Evolutionary conservation across 2,329 filamentous ascomycete species (phyloP).

Genomic region (Calonectria pseudoreteaudii): DNA sequence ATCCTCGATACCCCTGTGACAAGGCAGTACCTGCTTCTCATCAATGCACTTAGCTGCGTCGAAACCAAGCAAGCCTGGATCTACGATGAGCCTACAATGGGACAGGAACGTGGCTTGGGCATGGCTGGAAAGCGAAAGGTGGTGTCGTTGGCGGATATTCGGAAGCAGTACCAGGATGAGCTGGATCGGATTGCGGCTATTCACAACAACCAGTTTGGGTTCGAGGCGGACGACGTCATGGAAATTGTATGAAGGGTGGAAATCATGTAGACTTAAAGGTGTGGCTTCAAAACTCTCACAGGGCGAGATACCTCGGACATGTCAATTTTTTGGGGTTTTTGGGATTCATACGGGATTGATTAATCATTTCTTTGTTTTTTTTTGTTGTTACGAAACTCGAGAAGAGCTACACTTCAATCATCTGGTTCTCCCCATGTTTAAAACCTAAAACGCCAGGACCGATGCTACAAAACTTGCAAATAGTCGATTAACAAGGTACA

Average conservation of each 20-base stretch:
- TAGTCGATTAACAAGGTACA: slow-evolving; percentile 41
- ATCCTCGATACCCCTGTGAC: slow-evolving; percentile 73
- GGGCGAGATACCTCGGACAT: slow-evolving; percentile 48
- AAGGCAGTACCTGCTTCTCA: slow-evolving; percentile 87
- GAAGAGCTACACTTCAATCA: slow-evolving; percentile 36
- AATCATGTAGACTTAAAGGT: slow-evolving; percentile 42
- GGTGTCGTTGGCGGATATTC: slow-evolving; percentile 85
- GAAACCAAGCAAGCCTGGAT: slow-evolving; percentile 85
- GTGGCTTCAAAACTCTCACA: slow-evolving; percentile 36
- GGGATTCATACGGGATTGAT: slow-evolving; percentile 39
- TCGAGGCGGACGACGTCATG: slow-evolving; percentile 69
- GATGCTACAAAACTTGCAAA: slow-evolving; percentile 52
- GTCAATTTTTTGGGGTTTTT: slow-evolving; percentile 25
- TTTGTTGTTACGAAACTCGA: slow-evolving; percentile 31
- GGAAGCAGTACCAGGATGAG: slow-evolving; percentile 90
- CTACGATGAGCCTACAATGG: slow-evolving; percentile 54
- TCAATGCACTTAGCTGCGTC: slow-evolving; percentile 92
- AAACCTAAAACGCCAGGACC: slow-evolving; percentile 53
- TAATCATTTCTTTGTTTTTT: slow-evolving; percentile 39
- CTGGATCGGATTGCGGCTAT: slow-evolving; percentile 90
- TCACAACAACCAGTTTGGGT: slow-evolving; percentile 89
- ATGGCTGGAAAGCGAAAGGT: slow-evolving; percentile 73
- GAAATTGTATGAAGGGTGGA: slow-evolving; percentile 56
- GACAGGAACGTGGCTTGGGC: slow-evolving; percentile 37
- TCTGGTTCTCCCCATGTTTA: slow-evolving; percentile 40